Base-by-base conservation (phyloP, 2,329 filamentous ascomycete genomes). In the Trichophyton rubrum region DNA sequence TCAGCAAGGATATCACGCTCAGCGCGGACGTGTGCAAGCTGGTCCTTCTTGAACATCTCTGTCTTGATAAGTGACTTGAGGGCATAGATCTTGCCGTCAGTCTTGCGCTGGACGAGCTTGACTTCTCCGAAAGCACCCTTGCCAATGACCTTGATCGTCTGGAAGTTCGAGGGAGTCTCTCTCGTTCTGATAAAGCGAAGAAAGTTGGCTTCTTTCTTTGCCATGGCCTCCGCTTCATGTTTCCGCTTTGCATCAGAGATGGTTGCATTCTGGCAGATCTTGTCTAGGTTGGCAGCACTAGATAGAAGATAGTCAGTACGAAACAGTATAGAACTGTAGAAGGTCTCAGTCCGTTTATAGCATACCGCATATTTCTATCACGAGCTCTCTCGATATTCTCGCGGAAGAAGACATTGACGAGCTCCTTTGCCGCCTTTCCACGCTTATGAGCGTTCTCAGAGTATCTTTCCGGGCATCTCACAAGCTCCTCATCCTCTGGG, bases 21-120 rank as follows among this genome's bases (percentile, higher is more conserved):
- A 59, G 93, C 91, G 65, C 95, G 90, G 63, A 99, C 93, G 77
- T 99, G 93, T 17, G 93, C 93, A 63, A 99, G 79, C 74, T 99
- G 93, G 71, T 99, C 93, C 76, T 96, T 96, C 78, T 96, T 96
- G 79, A 96, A 96, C 93, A 99, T 99, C 76, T 99, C 93, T 56
- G 90, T 90, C 80, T 99, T 99, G 75, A 99, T 90, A 67, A 99
- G 80, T 53, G 92, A 97, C 79, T 99, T 99, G 80, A 99, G 87
- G 63, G 93, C 93, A 69, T 97, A 99, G 65, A 99, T 91, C 76
- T 96, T 96, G 75, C 89, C 90, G 70, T 97, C 93, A 59, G 89
- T 85, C 81, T 91, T 96, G 78, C 95, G 89, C 78, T 96, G 91
- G 62, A 99, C 93, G 64, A 99, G 82, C 77, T 96, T 95, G 69